Evolutionary conservation across 2,329 filamentous ascomycete species (phyloP), one percentile per base, ranked within the genome.

Genomic region (Daldinia sp.): DNA sequence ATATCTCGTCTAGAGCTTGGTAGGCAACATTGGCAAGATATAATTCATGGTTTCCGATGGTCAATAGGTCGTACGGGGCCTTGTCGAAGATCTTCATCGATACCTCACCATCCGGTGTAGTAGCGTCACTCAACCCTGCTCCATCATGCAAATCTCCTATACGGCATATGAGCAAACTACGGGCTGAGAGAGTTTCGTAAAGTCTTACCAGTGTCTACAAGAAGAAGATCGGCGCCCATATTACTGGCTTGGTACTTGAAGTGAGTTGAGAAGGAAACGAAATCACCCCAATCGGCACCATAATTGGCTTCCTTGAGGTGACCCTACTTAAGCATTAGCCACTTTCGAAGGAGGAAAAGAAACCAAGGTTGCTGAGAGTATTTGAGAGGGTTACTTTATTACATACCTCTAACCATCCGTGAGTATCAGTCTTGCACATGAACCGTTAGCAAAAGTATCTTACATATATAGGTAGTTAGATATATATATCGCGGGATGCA

Each of bases 261-360:
- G 64, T 82, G 82, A 50, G 80, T 81, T 10, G 83, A 80, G 70
- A 89, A 89, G 56, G 83, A 83, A 39, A 86, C 85, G 73, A 84
- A 88, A 72, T 90, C 87, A 21, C 87, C 87, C 85, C 86, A 89
- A 70, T 90, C 87, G 1, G 86, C 87, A 37, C 86, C 85, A 63
- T 88, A 89, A 70, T 87, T 88, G 68, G 81, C 78, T 74, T 89
- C 84, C 68, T 87, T 87, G 64, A 88, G 72, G 70, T 87, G 84
- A 3, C 85, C 84, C 68, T 85, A 10, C 8, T 21, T n/a, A 43
- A 25, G 5, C 13, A 25, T 43, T 15, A 25, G 39, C 6, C 10
- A 11, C 6, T n/a, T 4, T 27, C 7, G 15, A 25, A 21, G 39
- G 10, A 9, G 11, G 30, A 10, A 3, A 11, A 32, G 10, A 10